Conservation (phyloP, 1,284 basidiomycete genomes). For the Apiotrichum gracile region DNA sequence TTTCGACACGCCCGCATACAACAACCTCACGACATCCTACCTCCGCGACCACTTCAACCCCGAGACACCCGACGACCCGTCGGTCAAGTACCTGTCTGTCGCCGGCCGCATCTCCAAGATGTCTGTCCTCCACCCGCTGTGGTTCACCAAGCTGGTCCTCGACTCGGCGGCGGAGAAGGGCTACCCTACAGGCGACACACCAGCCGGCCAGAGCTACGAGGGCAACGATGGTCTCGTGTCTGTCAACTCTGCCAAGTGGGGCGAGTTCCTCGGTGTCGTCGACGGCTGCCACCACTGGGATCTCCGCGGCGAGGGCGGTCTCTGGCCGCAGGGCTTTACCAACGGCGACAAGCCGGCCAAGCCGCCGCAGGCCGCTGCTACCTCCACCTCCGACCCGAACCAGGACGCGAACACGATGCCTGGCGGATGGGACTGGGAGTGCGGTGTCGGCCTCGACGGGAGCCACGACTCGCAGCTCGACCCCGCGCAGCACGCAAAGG, state of each 20-base stretch:
- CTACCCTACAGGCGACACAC: constrained; percentile 56
- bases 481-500: constrained; percentile 8
- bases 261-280: constrained; percentile 83
- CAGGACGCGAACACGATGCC: constrained; percentile 7
- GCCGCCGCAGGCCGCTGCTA: too few species aligned
- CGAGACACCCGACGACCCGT: constrained; percentile 71
- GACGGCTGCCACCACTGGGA: constrained; percentile 97
- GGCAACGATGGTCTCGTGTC: constrained; percentile 95
- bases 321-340: constrained; percentile 37
- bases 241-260: constrained; percentile 83
- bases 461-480: constrained; percentile 12
- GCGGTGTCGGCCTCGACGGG: constrained; percentile 13
- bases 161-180: constrained; percentile 57
- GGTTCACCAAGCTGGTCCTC: constrained; percentile 90
- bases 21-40: constrained; percentile 84
- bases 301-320: constrained; percentile 66
- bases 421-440: constrained; percentile 19
- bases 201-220: constrained; percentile 54
- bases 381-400: neutral
- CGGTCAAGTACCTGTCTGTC: constrained; percentile 86
- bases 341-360: neutral
- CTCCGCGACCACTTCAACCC: constrained; percentile 88
- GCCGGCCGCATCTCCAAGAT: constrained; percentile 70
- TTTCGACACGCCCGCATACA: constrained; percentile 94
- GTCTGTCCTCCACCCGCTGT: constrained; percentile 83